These are phyloP conservation scores for Alternaria triticimaculans DNA, from an alignment of 2,329 filamentous ascomycete species.

Conservation along the genomic window DNA sequence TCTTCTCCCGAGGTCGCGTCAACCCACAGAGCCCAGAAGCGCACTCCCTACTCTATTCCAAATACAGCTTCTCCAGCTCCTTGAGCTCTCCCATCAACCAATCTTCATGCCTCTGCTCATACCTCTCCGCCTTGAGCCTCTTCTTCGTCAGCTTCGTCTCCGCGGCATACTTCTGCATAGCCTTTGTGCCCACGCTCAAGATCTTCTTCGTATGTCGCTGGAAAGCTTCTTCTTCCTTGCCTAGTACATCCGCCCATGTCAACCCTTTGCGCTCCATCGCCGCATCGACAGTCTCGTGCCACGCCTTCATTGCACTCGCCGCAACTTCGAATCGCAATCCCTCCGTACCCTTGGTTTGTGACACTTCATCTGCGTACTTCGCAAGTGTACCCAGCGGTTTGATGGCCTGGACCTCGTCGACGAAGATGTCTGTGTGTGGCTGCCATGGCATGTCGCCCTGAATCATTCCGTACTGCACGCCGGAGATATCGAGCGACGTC, in stretches of 20 bases:
- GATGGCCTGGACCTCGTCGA: background rate
- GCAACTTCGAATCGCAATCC: background rate
- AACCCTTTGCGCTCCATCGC: conserved; percentile 4
- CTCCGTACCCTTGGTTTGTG: background rate
- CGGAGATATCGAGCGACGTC: conserved; percentile 6
- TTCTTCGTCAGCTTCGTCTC: conserved; percentile 2
- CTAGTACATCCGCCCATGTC: background rate
- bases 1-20: background rate
- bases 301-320: background rate
- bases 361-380: background rate
- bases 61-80: background rate
- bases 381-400: conserved; percentile 2
- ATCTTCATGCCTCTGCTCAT: conserved; percentile 8
- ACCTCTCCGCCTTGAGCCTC: conserved; percentile 9
- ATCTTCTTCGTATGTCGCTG: conserved; percentile 4
- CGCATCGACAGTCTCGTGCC: conserved; percentile 2
- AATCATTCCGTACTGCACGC: conserved; percentile 2
- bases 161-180: conserved; percentile 4
- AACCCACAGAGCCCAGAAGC: background rate
- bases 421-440: background rate
- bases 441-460: background rate
- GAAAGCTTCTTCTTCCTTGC: background rate
- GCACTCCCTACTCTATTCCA: background rate
- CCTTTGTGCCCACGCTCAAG: background rate
- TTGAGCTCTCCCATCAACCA: background rate